Evolutionary conservation across 2,329 filamentous ascomycete genomes (phyloP), one percentile per base, ranked within the genome.

Genomic region (Apiospora pterosperma): DNA sequence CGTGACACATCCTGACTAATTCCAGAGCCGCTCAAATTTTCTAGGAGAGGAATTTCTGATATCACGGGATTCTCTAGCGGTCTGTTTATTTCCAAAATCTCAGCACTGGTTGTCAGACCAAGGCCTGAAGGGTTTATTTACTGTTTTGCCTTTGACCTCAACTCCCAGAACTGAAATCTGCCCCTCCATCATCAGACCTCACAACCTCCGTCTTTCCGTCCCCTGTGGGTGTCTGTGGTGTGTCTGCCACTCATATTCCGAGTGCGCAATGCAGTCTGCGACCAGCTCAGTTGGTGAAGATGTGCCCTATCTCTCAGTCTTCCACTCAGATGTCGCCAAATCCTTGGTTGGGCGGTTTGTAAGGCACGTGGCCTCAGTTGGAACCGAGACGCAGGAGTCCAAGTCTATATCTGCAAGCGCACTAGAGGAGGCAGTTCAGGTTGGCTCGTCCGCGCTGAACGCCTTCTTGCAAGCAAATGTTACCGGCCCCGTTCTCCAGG

Each of bases 401-500:
- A 19, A 31, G 11, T 19, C 55, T 19, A 5, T 34, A 6, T 19
- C 36, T 21, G 42, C 16, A 23, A 12, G 14, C 28, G 36, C 28
- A 16, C n/a, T 21, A n/a, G 36, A 62, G 23, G 64, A 70, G 10
- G 67, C 68, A 8, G 48, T 75, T 28, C 67, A 68, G 1, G 52
- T 90, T 48, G 90, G 87, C 19, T 79, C 91, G 64, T 88, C 90
- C 5, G 85, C 89, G 3, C 80, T 93, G 2, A 83, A 88, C 71
- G 84, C 87, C 7, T 93, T 93, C 74, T 74, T 93, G 7, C 91
- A 93, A 73, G 87, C 88, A 0, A 93, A 90, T 73, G 87, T 92
- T 63, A 93, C 91, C 25, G 91, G 91, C 2, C 91, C 91, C 5
- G 88, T 90, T 1, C 78, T 92, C 14, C 61, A 55, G n/a, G 44